Base-by-base conservation (phyloP, 768 basidiomycete genomes). In the Candolleomyces aberdarensis region DNA sequence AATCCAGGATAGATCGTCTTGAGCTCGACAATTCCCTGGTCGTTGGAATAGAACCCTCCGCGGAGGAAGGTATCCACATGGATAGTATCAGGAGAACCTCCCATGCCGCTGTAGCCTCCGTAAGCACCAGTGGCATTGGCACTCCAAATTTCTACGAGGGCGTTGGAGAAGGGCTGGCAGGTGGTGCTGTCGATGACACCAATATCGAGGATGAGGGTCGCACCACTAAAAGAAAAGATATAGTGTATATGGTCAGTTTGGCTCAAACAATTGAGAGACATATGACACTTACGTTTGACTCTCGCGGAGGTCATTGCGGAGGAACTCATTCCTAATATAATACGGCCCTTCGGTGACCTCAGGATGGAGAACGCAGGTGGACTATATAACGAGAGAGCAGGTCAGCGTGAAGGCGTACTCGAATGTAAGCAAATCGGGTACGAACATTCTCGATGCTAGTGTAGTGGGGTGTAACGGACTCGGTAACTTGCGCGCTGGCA, bases 311-410 rank as follows among this genome's bases (percentile, higher is more conserved):
- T 57, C 56, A 26, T 40, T 62, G 43, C 56, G 56, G 22, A 59
- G 19, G 49, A 39, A 52, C 40, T 59, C 58, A 39, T 32, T 72
- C 73, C 2, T 65, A 69, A 58, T 84, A 62, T 83, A 81, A 64
- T 84, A 84, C 0, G 83, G 83, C 0, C 83, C 83, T 63, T 83
- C 81, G 0, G 81, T 83, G 3, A 79, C 78, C 57, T 80, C 78
- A n/a, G 83, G 82, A 8, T 81, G 71, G 1, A 84, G 74, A 8
- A 84, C 80, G 59, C 83, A 84, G 1, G 81, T 79, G 63, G 82
- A 82, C 62, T 83, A 83, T 26, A 26, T 26, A 26, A 26, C 63
- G 79, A 26, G 49, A 15, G 48, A 20, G 36, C 26, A 39, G 29
- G 20, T 36, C 19, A 41, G 57, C 48, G 17, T 13, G 10, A 20